Evolutionary conservation across 2,329 filamentous ascomycete genomes (phyloP).

Genomic region (Lecanicillium sp.): DNA sequence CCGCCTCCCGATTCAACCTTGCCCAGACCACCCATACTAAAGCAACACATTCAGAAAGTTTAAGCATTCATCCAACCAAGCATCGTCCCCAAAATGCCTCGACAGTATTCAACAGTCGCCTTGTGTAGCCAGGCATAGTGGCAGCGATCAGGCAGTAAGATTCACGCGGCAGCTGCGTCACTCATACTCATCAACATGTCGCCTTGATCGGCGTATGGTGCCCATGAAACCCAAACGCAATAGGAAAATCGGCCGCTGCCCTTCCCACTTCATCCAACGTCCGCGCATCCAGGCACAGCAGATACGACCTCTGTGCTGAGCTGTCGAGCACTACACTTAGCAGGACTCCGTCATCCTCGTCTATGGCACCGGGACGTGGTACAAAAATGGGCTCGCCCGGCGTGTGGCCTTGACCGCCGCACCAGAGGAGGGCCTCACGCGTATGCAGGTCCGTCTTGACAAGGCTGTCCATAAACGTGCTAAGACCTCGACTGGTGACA

Average conservation of each 20-base stretch:
- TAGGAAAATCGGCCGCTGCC: slow-evolving; percentile 51
- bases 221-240: slow-evolving; percentile 60
- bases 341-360: slow-evolving; percentile 56
- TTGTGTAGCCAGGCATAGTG: too few relatives aligned
- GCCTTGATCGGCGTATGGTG: slow-evolving; percentile 27
- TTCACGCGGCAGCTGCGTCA: too few relatives aligned
- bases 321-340: slow-evolving; percentile 59
- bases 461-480: slow-evolving; percentile 53
- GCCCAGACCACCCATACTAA: too few relatives aligned
- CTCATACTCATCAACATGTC: too few relatives aligned
- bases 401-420: slow-evolving; percentile 47
- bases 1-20: too few relatives aligned
- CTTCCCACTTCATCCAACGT: slow-evolving; percentile 56
- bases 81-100: too few relatives aligned
- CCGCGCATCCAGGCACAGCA: slow-evolving; percentile 55
- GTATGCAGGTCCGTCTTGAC: slow-evolving; percentile 56
- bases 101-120: too few relatives aligned
- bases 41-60: too few relatives aligned
- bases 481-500: slow-evolving; percentile 45
- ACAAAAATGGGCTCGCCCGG: slow-evolving; percentile 66
- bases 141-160: too few relatives aligned
- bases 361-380: slow-evolving; percentile 28
- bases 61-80: too few relatives aligned
- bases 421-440: slow-evolving; percentile 46
- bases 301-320: slow-evolving; percentile 47